Conservation (phyloP, 2,329 filamentous ascomycete species). For the Penicillium hordei region DNA sequence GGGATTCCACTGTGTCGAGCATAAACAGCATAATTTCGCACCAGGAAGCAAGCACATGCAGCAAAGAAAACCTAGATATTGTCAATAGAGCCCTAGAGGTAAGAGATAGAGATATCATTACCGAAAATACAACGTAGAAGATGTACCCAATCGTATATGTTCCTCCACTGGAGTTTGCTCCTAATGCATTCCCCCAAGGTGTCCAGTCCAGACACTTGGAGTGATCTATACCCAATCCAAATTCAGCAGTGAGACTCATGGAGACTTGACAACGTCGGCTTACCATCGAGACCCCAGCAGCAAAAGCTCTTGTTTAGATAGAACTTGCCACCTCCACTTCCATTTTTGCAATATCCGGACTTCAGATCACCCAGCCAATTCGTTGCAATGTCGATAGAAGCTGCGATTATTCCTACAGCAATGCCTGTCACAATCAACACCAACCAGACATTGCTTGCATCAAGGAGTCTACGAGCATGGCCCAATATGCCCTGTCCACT, state of each 20-base stretch:
- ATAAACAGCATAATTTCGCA: conserved; percentile 80
- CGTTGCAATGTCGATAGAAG: conserved; percentile 82
- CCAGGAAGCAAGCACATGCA: conserved; percentile 71
- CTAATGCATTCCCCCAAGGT: conserved; percentile 75
- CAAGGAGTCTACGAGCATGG: conserved; percentile 69
- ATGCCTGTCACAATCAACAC: conserved; percentile 83
- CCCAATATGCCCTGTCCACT: conserved; percentile 70
- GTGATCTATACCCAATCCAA: conserved; percentile 50
- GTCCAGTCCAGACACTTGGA: conserved; percentile 85
- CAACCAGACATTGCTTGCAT: conserved; percentile 89
- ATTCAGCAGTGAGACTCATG: conserved; percentile 14
- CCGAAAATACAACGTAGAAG: conserved; percentile 81
- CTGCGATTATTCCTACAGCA: conserved; percentile 79
- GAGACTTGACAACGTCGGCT: conserved; percentile 11
- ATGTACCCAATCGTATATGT: conserved; percentile 83
- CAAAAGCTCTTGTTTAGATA: conserved; percentile 91
- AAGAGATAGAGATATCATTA: conserved; percentile 46
- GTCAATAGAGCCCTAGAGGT: conserved; percentile 23
- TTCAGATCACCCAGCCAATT: conserved; percentile 95
- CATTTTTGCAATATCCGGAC: conserved; percentile 77
- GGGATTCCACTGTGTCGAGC: conserved; percentile 95
- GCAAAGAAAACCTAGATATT: conserved; percentile 69
- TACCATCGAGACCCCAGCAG: conserved; percentile 81
- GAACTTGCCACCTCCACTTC: conserved; percentile 77
- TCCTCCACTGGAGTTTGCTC: conserved; percentile 64